A percentile compares a stretch with the other conserved stretches of the same genome.
phyloP scores from a whole-genome alignment of 371 early-diverging fungal species.

The Dipsacomyces acuminosporus region DNA sequence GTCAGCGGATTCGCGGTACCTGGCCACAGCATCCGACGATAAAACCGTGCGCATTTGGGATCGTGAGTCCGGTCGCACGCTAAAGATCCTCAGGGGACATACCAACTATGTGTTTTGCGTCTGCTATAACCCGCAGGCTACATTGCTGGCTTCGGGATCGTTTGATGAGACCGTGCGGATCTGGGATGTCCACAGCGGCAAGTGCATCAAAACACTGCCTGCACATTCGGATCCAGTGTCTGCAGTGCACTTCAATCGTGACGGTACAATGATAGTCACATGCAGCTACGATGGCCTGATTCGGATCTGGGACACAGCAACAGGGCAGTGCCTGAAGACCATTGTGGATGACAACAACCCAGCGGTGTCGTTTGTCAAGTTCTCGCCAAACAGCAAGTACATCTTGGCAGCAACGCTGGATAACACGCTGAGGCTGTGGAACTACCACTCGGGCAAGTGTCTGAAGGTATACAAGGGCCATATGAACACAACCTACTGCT shows the following conservation, averaged over 20 bases:
- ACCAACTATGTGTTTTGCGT: slow-evolving; percentile 96
- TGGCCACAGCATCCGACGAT: slow-evolving; percentile 94
- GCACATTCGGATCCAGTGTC: slow-evolving; percentile 97
- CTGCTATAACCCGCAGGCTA: slow-evolving; percentile 90
- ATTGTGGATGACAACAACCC: slow-evolving; percentile 91
- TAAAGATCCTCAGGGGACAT: slow-evolving; percentile 84
- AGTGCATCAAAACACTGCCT: slow-evolving; percentile 83
- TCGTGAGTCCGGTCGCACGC: slow-evolving; percentile 60
- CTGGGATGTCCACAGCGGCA: slow-evolving; percentile 94
- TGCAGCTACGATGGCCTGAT: slow-evolving; percentile 93
- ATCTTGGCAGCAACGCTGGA: slow-evolving; percentile 92
- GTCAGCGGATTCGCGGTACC: slow-evolving; percentile 81
- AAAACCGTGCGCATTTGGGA: slow-evolving; percentile 90
- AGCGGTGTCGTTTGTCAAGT: slow-evolving; percentile 94
- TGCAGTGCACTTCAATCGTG: slow-evolving; percentile 92
- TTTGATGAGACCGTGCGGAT: slow-evolving; percentile 96
- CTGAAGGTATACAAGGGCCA: slow-evolving; percentile 93
- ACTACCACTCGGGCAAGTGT: slow-evolving; percentile 86
- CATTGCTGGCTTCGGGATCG: slow-evolving; percentile 93
- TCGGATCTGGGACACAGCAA: slow-evolving; percentile 95
- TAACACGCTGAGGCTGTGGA: slow-evolving; percentile 92
- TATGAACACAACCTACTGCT: slow-evolving; percentile 84
- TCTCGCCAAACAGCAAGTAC: slow-evolving; percentile 97
- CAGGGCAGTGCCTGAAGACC: slow-evolving; percentile 95
- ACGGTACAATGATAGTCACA: slow-evolving; percentile 94